A percentile compares a stretch with the other conserved stretches of the same genome.
phyloP scores from a whole-genome alignment of 495 filamentous ascomycete genomes.

The Penicillium nucicola region DNA sequence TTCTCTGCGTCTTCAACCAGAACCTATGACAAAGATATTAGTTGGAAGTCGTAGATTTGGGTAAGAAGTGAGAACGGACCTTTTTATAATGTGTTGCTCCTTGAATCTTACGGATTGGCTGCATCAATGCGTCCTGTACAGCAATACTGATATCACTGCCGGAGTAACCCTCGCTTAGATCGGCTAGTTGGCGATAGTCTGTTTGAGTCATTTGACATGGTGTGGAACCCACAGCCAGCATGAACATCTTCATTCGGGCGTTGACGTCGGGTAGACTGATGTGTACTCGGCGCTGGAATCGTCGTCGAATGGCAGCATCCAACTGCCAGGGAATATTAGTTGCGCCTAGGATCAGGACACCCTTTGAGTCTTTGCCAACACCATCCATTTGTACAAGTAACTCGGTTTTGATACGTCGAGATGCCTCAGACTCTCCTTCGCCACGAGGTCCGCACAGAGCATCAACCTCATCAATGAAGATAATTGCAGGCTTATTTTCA shows the following conservation, averaged over 20 bases:
- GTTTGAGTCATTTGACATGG: conserved; percentile 76
- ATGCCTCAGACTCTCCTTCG: conserved; percentile 97
- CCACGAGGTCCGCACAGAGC: conserved; percentile 93
- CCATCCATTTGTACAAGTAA: conserved; percentile 99
- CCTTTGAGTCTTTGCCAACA: conserved; percentile 89
- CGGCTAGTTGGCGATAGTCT: conserved; percentile 76
- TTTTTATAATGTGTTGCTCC: conserved; percentile 98
- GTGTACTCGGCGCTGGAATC: conserved; percentile 95
- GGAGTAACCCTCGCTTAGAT: conserved; percentile 87
- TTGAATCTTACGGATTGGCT: conserved; percentile 95
- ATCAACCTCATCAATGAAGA: conserved; percentile 99
- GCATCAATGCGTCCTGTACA: conserved; percentile 97
- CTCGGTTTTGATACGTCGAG: conserved; percentile 96
- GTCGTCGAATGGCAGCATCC: conserved; percentile 93
- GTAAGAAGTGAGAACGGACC: conserved; percentile 44
- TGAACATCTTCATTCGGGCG: conserved; percentile 95
- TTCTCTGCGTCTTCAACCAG: conserved; percentile 68
- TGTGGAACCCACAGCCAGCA: conserved; percentile 85
- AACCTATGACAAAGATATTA: conserved; percentile 49
- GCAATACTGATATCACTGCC: conserved; percentile 95
- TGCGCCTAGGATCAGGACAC: conserved; percentile 91
- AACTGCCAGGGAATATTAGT: conserved; percentile 99
- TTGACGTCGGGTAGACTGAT: conserved; percentile 87
- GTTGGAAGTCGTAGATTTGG: not conserved
- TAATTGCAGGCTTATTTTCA: conserved; percentile 97